These are phyloP conservation scores for Hygrophorus russula DNA, from an alignment of 768 basidiomycete species.

Conservation along the genomic window DNA sequence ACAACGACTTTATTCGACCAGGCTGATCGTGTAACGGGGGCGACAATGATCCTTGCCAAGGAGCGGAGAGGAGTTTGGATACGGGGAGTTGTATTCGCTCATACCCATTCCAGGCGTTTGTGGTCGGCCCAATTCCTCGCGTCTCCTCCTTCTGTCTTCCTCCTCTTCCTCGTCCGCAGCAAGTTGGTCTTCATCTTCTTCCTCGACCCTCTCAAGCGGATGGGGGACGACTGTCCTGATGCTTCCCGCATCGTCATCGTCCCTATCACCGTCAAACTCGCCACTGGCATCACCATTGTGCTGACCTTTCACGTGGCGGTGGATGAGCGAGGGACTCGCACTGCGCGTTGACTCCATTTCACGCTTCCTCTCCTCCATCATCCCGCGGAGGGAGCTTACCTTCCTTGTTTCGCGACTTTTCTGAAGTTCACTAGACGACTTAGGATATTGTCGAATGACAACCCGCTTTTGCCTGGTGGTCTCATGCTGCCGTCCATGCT, in stretches of 20 bases:
- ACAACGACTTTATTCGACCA: slow-evolving; percentile 10
- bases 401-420: slow-evolving; percentile 96
- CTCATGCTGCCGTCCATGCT: slow-evolving; percentile 66
- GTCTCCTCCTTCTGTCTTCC: slow-evolving; percentile 40
- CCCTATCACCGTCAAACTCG: slow-evolving; percentile 21
- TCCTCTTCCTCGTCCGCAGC: slow-evolving; percentile 29
- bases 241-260: slow-evolving; percentile 61
- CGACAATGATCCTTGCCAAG: slow-evolving; percentile 12
- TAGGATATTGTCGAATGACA: slow-evolving; percentile 88
- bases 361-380: too few species aligned
- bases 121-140: slow-evolving; percentile 56
- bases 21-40: slow-evolving; percentile 12
- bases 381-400: too few species aligned
- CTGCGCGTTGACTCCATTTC: slow-evolving; percentile 1
- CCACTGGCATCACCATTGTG: slow-evolving; percentile 13
- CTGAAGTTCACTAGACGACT: slow-evolving; percentile 81
- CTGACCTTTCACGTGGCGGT: slow-evolving; percentile 16
- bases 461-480: slow-evolving; percentile 70
- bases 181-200: slow-evolving; percentile 61
- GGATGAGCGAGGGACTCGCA: not conserved
- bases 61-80: slow-evolving; percentile 8
- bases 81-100: slow-evolving; percentile 12
- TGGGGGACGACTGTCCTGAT: slow-evolving; percentile 61
- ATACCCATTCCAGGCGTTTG: slow-evolving; percentile 56
- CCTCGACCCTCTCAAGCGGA: slow-evolving; percentile 60